Conservation (phyloP, 2,329 filamentous ascomycete genomes). For the Clonostachys solani region DNA sequence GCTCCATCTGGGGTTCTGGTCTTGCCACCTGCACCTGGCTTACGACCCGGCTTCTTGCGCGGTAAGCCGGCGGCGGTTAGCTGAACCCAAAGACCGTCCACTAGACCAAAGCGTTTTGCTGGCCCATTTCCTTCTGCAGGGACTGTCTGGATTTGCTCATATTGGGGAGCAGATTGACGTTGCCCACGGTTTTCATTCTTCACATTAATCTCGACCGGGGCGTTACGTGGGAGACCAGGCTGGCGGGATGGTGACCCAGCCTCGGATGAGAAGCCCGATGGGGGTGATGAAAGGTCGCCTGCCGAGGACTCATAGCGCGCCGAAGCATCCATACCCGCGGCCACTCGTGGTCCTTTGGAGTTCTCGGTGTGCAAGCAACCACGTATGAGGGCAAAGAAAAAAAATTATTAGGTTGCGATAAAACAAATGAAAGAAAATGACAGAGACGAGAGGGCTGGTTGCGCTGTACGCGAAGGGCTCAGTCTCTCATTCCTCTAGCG, state of each 20-base stretch:
- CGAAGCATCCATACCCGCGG: conserved; percentile 1
- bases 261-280: conserved; percentile 44
- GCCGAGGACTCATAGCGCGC: conserved; percentile 41
- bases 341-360: too few relatives aligned
- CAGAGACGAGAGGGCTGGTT: too few relatives aligned
- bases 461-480: too few relatives aligned
- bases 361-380: too few relatives aligned
- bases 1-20: conserved; percentile 32
- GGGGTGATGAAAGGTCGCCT: conserved; percentile 46
- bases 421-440: too few relatives aligned
- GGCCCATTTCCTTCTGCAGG: conserved; percentile 4
- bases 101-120: conserved; percentile 21
- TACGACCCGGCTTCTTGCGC: conserved; percentile 61
- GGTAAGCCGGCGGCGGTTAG: conserved; percentile 55
- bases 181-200: conserved; percentile 25
- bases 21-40: conserved; percentile 53
- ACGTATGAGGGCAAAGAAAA: too few relatives aligned
- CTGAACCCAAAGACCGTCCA: conserved; percentile 36
- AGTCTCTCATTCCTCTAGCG: too few relatives aligned
- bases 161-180: not conserved
- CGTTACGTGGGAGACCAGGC: conserved; percentile 13
- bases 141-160: conserved; percentile 5
- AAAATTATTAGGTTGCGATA: too few relatives aligned
- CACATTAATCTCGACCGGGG: conserved; percentile 46
- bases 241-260: conserved; percentile 38